Evolutionary conservation across 306 rosid species (phyloP).

Genomic region (Lathyrus tuberosus): DNA sequence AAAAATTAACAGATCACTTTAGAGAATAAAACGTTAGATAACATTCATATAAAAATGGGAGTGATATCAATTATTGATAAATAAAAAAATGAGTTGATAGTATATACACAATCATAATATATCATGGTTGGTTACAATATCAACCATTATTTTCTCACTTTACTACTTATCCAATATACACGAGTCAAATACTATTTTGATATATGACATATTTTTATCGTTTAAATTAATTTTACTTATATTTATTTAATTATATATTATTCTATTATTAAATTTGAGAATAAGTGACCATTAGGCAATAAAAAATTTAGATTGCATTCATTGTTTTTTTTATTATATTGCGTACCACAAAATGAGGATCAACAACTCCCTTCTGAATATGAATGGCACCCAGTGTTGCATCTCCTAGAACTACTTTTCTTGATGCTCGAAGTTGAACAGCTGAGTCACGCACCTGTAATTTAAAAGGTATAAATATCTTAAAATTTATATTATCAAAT

Average conservation of each 20-base stretch:
- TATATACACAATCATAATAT: no score
- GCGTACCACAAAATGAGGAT: conserved; percentile 8
- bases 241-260: no score
- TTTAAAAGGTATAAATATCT: neutral
- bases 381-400: neutral
- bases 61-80: neutral
- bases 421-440: neutral
- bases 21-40: no score
- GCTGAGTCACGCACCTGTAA: neutral
- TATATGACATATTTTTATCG: no score
- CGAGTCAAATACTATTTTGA: no score
- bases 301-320: neutral
- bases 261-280: neutral
- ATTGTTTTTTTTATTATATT: neutral
- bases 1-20: no score
- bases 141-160: no score
- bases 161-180: no score
- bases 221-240: no score
- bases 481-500: neutral
- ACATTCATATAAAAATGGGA: no score
- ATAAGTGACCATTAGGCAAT: neutral
- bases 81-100: no score
- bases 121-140: no score
- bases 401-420: neutral
- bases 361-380: neutral